Conservation (phyloP, 495 filamentous ascomycete species). For the Cercophora newfieldiana region DNA sequence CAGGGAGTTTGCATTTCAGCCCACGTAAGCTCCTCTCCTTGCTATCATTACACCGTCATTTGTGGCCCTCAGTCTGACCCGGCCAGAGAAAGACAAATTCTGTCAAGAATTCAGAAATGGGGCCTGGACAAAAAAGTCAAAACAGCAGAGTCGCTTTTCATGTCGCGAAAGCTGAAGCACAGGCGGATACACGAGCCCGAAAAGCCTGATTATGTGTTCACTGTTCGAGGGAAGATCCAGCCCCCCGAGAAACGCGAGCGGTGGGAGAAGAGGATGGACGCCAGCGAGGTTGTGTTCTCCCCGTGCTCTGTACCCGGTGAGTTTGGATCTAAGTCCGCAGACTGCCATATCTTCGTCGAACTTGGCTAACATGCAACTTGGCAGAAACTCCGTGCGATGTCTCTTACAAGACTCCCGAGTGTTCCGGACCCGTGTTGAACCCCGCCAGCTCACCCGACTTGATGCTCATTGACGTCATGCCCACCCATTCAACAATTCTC, state of each 20-base stretch:
- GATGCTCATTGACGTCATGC: neutral
- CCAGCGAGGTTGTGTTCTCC: neutral
- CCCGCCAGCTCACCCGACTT: neutral
- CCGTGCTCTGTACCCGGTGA: neutral
- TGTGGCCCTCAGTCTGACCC: neutral
- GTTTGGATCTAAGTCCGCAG: neutral
- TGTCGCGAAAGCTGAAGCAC: neutral
- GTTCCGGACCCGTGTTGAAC: neutral
- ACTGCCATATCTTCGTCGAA: neutral
- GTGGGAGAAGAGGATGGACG: neutral
- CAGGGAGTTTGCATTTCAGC: neutral
- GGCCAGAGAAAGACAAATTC: neutral
- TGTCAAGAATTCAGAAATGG: slow-evolving; percentile 5
- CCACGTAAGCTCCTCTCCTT: neutral
- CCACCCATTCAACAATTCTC: neutral
- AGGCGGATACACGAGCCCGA: slow-evolving; percentile 6
- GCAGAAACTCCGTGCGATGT: neutral
- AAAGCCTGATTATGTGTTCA: slow-evolving; percentile 3
- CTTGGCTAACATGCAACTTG: neutral
- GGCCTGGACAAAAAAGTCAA: slow-evolving; percentile 1
- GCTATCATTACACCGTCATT: neutral
- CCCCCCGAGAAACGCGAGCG: neutral
- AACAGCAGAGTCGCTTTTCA: neutral
- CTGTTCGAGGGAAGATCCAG: slow-evolving; percentile 1
- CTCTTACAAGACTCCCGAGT: neutral